phyloP scores from a whole-genome alignment of 805 yeast genomes.

The Starmerella kuoi region DNA sequence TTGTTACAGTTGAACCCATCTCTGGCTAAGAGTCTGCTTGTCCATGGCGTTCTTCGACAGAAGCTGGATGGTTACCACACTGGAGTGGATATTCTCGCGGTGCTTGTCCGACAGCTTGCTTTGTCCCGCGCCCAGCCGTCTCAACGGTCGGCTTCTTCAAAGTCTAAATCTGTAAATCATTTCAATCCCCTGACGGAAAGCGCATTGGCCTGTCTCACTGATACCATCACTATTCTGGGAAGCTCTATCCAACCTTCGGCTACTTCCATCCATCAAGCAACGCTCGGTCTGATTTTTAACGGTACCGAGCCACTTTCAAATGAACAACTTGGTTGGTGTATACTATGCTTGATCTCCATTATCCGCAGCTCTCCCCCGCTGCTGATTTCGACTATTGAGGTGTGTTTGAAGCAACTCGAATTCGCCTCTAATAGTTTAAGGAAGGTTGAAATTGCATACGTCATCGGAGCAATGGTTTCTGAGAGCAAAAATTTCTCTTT shows the following conservation, averaged over 20 bases:
- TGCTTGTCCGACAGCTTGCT: conserved; percentile 17
- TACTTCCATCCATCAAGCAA: conserved; percentile 19
- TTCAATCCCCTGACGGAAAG: conserved; percentile 4
- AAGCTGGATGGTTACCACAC: conserved; percentile 15
- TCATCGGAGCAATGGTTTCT: conserved; percentile 17
- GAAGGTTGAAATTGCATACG: conserved; percentile 8
- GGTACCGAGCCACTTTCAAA: conserved; percentile 5
- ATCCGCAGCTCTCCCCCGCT: conserved; percentile 16
- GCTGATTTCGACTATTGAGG: conserved; percentile 13
- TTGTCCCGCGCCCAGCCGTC: conserved; percentile 12
- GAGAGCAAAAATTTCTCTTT: conserved; percentile 10
- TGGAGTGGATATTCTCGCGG: conserved; percentile 14
- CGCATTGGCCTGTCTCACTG: conserved; percentile 14
- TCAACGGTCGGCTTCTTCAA: background rate
- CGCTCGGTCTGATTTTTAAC: conserved; percentile 18
- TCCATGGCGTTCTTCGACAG: conserved; percentile 10
- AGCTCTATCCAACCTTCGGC: conserved; percentile 18
- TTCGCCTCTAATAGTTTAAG: background rate
- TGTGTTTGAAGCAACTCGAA: conserved; percentile 17
- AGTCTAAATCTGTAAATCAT: background rate
- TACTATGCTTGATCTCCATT: conserved; percentile 11
- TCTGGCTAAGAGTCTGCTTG: conserved; percentile 14
- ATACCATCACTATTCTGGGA: conserved; percentile 11
- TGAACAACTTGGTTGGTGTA: conserved; percentile 4
- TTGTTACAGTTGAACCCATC: conserved; percentile 10